Percentiles rank a stretch among this genome's conserved stretches.
These are phyloP conservation scores for Plasmodiophora brassicae DNA, from an alignment of 208 protist genomes.

Conservation along the genomic window DNA sequence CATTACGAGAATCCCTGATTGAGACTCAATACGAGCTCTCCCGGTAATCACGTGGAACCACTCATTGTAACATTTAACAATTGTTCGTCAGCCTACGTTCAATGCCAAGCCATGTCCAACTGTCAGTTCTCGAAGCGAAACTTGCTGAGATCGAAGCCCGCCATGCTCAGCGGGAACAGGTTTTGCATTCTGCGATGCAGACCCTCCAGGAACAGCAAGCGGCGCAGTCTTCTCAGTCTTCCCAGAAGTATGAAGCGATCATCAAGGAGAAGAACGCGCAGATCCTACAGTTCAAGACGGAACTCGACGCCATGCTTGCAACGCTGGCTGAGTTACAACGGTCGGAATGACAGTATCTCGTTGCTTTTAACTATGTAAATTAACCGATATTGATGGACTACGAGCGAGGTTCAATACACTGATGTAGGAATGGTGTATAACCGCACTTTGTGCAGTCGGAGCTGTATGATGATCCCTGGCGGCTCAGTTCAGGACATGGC, in stretches of 20 bases:
- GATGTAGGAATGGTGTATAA: too few species aligned
- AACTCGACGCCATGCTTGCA: not conserved
- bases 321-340: not conserved
- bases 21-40: not conserved
- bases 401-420: too few species aligned
- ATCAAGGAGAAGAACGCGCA: not conserved
- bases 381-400: too few species aligned
- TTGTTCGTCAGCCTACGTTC: not conserved
- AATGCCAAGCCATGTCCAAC: not conserved
- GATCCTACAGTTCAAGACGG: constrained; percentile 8
- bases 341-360: too few species aligned
- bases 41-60: not conserved
- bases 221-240: not conserved
- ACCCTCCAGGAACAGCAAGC: not conserved
- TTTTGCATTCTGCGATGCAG: not conserved
- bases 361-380: too few species aligned
- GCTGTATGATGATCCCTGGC: too few species aligned
- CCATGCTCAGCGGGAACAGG: not conserved
- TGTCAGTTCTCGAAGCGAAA: not conserved
- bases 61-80: not conserved
- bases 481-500: too few species aligned
- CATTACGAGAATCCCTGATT: not conserved
- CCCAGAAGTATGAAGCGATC: not conserved
- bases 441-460: too few species aligned
- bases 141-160: not conserved